Evolutionary conservation across 1,139 yeast species (phyloP).

Genomic region (Blastobotrys persicus): DNA sequence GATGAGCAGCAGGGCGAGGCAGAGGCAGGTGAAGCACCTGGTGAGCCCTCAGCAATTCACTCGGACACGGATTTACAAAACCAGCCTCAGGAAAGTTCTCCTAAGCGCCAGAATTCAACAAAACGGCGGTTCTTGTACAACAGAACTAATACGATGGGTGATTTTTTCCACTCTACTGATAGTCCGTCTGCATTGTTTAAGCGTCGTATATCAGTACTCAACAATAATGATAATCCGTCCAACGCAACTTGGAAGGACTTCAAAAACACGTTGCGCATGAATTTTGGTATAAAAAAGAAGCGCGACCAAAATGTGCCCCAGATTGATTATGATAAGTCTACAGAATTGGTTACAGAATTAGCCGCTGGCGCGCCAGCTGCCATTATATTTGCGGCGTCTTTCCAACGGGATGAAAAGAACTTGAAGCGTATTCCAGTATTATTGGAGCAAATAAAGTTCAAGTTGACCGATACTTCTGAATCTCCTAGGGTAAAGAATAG

Average conservation of each 20-base stretch:
- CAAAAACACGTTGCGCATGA: constrained; percentile 29
- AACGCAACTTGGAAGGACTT: constrained; percentile 31
- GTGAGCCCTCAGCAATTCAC: constrained; percentile 12
- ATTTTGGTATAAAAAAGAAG: constrained; percentile 28
- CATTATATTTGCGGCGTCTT: constrained; percentile 68
- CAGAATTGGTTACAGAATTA: constrained; percentile 60
- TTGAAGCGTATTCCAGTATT: constrained; percentile 78
- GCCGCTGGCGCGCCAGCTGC: constrained; percentile 79
- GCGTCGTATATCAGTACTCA: constrained; percentile 27
- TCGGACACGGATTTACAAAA: constrained; percentile 21
- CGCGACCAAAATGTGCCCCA: constrained; percentile 29
- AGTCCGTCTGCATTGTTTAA: constrained; percentile 17
- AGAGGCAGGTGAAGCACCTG: neutral
- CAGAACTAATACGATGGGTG: constrained; percentile 16
- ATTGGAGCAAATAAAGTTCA: constrained; percentile 66
- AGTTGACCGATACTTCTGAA: constrained; percentile 53
- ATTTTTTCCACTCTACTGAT: constrained; percentile 12
- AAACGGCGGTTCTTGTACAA: constrained; percentile 11
- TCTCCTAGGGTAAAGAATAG: constrained; percentile 46
- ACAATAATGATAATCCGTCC: constrained; percentile 19
- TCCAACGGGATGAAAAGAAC: constrained; percentile 75
- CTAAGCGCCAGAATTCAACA: constrained; percentile 12
- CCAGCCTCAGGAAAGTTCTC: constrained; percentile 3
- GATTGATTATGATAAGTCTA: constrained; percentile 49
- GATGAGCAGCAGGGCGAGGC: neutral